A percentile compares a stretch with the other conserved stretches of the same genome.
Evolutionary conservation across 495 filamentous ascomycete species (phyloP).

Genomic region (Trichoderma gamsii): DNA sequence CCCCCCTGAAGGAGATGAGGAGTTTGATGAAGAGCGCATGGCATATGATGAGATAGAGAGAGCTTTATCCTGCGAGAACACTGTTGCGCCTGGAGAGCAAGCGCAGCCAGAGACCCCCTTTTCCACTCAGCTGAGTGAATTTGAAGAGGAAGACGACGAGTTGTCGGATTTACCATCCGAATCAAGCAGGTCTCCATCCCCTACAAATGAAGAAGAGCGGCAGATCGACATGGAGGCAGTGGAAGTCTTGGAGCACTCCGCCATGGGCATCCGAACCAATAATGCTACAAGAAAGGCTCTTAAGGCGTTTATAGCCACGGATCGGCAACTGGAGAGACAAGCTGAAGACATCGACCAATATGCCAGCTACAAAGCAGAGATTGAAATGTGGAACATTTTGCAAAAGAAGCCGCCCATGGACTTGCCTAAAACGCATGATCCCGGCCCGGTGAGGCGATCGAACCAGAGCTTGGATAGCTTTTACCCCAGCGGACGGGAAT

Average conservation of each 20-base stretch:
- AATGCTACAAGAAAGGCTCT: conserved; percentile 6
- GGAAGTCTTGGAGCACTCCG: conserved; percentile 9
- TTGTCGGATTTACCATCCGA: neutral
- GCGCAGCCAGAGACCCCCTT: neutral
- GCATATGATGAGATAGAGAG: conserved; percentile 11
- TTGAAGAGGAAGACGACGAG: neutral
- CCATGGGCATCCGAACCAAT: neutral
- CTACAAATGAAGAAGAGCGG: neutral
- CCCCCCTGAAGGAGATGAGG: conserved; percentile 15
- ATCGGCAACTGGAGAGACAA: conserved; percentile 7
- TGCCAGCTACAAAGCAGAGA: conserved; percentile 13
- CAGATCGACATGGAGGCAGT: conserved; percentile 1
- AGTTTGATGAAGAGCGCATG: conserved; percentile 19
- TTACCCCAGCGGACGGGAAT: conserved; percentile 10
- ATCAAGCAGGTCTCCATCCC: neutral
- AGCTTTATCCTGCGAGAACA: neutral
- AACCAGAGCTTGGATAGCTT: conserved; percentile 5
- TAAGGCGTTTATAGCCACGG: neutral
- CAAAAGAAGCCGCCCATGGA: conserved; percentile 14
- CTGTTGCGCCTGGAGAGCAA: neutral
- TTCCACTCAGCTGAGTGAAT: neutral
- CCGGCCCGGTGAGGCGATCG: neutral
- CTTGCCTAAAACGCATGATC: neutral
- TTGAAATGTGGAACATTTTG: conserved; percentile 14
- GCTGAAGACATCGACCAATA: conserved; percentile 14